phyloP scores from a whole-genome alignment of 1,139 yeast species.

The Sporopachydermia cereana region DNA sequence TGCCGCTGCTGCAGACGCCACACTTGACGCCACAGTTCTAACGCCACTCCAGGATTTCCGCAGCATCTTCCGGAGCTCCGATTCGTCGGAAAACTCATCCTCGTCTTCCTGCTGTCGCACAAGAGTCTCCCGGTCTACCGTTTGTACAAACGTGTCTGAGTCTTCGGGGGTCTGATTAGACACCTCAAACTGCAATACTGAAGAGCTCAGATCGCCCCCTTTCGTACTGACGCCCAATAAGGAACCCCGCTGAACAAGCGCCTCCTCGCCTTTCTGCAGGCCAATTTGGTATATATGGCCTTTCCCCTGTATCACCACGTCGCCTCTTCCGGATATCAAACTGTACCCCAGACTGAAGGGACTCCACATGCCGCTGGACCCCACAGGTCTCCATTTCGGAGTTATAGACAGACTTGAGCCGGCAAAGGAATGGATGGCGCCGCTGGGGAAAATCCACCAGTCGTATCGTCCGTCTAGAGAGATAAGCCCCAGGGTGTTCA shows the following conservation, averaged over 20 bases:
- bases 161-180: background rate
- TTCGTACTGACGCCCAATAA: background rate
- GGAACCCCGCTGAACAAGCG: background rate
- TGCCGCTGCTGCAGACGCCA: background rate
- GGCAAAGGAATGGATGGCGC: background rate
- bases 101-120: background rate
- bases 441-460: constrained; percentile 3
- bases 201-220: background rate
- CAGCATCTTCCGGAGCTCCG: background rate
- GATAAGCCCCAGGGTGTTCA: background rate
- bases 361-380: constrained; percentile 1
- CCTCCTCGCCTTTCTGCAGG: background rate
- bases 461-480: constrained; percentile 2
- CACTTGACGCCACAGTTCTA: background rate
- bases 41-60: background rate
- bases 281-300: constrained; percentile 4
- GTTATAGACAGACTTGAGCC: background rate
- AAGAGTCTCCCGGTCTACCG: background rate
- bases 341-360: background rate
- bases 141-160: background rate
- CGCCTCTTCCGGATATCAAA: constrained; percentile 1
- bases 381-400: constrained; percentile 3
- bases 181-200: background rate
- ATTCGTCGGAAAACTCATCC: constrained; percentile 2
- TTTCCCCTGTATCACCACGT: background rate